Evolutionary conservation across 2,329 filamentous ascomycete genomes (phyloP), one percentile per base, ranked within the genome.

Genomic region (Botrytis medusae): DNA sequence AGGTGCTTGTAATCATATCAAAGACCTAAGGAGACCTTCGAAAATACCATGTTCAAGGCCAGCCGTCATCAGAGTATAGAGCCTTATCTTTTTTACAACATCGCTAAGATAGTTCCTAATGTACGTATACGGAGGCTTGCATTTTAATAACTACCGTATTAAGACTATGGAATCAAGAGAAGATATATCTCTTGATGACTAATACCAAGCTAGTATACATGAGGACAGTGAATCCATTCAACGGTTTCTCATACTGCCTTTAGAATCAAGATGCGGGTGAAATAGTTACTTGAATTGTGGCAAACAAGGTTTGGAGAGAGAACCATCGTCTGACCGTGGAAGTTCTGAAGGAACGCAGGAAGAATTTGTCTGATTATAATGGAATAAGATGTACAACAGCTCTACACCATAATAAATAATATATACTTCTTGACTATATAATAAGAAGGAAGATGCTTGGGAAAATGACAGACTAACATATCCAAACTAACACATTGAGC

Each of bases 41-140:
- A 2, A 16, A 7, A 51, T 14, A 7, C 2, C 5, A 51, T 51
- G 4, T n/a, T n/a, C 0, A n/a, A 16, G 5, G 25, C 2, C 12
- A n/a, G 25, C 12, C 2, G 25, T 51, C 7, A n/a, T n/a, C 5
- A 16, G 0, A n/a, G 25, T 51, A 4, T n/a, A 5, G 12, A n/a
- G 12, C 10, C 12, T n/a, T 7, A n/a, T 4, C 7, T 51, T 2
- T 51, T 14, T 7, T n/a, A 25, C 10, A 25, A 14, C 4, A n/a
- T 14, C 7, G 1, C 1, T n/a, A n/a, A n/a, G 5, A n/a, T n/a
- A 6, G 4, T 14, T n/a, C n/a, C n/a, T n/a, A n/a, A n/a, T 22
- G 34, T 34, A 34, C 3, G 34, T 34, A 5, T 34, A 34, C 34
- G 34, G 34, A 34, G 34, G 34, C 34, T 34, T 34, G 34, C 34